These are phyloP conservation scores for Didymella glomerata DNA, from an alignment of 2,329 filamentous ascomycete genomes.

Conservation along the genomic window DNA sequence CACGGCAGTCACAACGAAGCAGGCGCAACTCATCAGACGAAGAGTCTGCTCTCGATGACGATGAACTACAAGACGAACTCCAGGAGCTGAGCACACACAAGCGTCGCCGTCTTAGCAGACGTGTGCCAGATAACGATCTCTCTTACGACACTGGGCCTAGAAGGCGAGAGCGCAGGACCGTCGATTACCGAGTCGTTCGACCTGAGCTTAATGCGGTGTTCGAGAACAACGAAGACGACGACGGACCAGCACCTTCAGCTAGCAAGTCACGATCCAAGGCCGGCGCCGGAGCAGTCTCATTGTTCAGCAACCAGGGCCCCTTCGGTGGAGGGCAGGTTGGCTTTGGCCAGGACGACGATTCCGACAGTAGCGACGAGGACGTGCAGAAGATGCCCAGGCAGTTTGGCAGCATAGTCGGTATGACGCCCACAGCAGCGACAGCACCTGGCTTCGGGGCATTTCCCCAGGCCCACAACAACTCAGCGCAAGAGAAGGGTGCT, in stretches of 20 bases:
- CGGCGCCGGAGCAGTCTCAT: constrained; percentile 67
- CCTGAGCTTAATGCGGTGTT: constrained; percentile 73
- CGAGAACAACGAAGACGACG: constrained; percentile 81
- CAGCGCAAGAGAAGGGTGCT: constrained; percentile 60
- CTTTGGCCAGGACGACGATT: constrained; percentile 80
- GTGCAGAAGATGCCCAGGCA: constrained; percentile 67
- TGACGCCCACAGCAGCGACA: constrained; percentile 65
- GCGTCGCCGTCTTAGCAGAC: constrained; percentile 45
- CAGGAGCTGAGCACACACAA: constrained; percentile 65
- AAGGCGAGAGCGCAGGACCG: constrained; percentile 69
- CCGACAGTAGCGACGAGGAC: constrained; percentile 97
- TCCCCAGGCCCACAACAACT: constrained; percentile 65
- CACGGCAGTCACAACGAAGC: constrained; percentile 55
- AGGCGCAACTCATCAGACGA: constrained; percentile 59
- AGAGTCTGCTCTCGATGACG: constrained; percentile 57
- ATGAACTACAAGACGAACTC: constrained; percentile 64
- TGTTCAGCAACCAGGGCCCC: constrained; percentile 90
- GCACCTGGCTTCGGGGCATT: constrained; percentile 60
- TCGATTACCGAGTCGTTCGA: constrained; percentile 87
- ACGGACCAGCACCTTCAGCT: constrained; percentile 72
- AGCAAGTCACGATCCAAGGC: constrained; percentile 70
- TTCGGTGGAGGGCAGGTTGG: constrained; percentile 89
- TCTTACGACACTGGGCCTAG: constrained; percentile 65
- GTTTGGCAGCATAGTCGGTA: constrained; percentile 69
- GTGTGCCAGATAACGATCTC: constrained; percentile 53